These are phyloP conservation scores for Hemileccinum impolitum DNA, from an alignment of 768 basidiomycete genomes.

Conservation along the genomic window DNA sequence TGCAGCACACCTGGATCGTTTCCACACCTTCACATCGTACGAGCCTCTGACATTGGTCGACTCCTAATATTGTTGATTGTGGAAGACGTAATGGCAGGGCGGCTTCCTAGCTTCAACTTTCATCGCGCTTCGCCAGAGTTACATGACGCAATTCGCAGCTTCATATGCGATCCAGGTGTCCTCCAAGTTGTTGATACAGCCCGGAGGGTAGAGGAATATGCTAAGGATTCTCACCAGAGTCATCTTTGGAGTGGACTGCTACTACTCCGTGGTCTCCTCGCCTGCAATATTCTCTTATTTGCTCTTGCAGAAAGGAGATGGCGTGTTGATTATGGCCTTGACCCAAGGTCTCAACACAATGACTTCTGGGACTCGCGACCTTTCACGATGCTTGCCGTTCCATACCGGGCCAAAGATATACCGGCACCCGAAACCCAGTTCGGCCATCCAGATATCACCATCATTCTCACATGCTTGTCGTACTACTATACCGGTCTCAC, in stretches of 20 bases:
- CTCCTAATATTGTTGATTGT: constrained; percentile 3
- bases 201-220: constrained; percentile 2
- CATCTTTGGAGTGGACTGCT: constrained; percentile 11
- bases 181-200: background rate
- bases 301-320: constrained; percentile 29
- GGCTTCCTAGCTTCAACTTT: constrained; percentile 11
- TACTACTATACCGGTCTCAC: background rate
- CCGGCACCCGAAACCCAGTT: constrained; percentile 32
- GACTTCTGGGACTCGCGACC: too few species aligned
- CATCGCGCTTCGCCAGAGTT: background rate
- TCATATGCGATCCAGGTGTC: constrained; percentile 12
- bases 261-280: constrained; percentile 31
- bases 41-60: background rate
- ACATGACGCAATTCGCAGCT: constrained; percentile 6
- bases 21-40: constrained; percentile 9
- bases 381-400: constrained; percentile 28
- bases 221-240: background rate
- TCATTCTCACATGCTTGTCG: constrained; percentile 25
- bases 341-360: background rate
- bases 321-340: constrained; percentile 33
- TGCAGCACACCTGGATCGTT: constrained; percentile 3
- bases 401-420: constrained; percentile 35
- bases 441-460: constrained; percentile 34
- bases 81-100: constrained; percentile 8
- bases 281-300: constrained; percentile 22